Percentiles rank a stretch among this genome's conserved stretches.
These are phyloP conservation scores for Colletotrichum cuscutae DNA, from an alignment of 2,329 filamentous ascomycete genomes.

Conservation along the genomic window DNA sequence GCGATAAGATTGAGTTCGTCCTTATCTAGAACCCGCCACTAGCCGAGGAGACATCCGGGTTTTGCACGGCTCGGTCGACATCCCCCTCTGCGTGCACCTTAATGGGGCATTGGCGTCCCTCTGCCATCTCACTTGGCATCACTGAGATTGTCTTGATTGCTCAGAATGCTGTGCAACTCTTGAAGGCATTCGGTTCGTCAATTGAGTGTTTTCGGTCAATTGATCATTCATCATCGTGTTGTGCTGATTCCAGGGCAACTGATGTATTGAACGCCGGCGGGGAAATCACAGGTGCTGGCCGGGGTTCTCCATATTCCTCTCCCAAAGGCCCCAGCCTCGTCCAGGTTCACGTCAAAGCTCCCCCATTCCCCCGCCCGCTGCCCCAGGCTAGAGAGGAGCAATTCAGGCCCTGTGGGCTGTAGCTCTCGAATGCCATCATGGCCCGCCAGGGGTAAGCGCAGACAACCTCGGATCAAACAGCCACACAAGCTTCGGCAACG, in stretches of 20 bases:
- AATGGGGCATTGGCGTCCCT: not conserved
- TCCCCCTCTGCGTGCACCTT: not conserved
- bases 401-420: not conserved
- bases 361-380: slow-evolving; percentile 20
- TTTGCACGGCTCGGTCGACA: slow-evolving; percentile 10
- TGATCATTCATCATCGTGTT: not conserved
- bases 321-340: slow-evolving; percentile 13
- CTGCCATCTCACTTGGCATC: not conserved
- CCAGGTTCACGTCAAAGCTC: slow-evolving; percentile 20
- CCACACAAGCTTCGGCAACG: slow-evolving; percentile 35
- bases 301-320: slow-evolving; percentile 27
- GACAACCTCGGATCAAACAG: slow-evolving; percentile 37
- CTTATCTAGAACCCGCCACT: slow-evolving; percentile 28
- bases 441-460: slow-evolving; percentile 34
- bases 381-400: slow-evolving; percentile 22
- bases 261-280: not conserved
- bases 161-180: not conserved
- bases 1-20: slow-evolving; percentile 13
- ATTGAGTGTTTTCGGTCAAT: not conserved
- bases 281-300: not conserved
- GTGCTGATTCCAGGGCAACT: not conserved
- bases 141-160: not conserved
- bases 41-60: slow-evolving; percentile 22
- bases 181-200: not conserved
- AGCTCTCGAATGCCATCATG: slow-evolving; percentile 16